Evolutionary conservation across 768 basidiomycete species (phyloP).

Genomic region (Lactarius deliciosus): DNA sequence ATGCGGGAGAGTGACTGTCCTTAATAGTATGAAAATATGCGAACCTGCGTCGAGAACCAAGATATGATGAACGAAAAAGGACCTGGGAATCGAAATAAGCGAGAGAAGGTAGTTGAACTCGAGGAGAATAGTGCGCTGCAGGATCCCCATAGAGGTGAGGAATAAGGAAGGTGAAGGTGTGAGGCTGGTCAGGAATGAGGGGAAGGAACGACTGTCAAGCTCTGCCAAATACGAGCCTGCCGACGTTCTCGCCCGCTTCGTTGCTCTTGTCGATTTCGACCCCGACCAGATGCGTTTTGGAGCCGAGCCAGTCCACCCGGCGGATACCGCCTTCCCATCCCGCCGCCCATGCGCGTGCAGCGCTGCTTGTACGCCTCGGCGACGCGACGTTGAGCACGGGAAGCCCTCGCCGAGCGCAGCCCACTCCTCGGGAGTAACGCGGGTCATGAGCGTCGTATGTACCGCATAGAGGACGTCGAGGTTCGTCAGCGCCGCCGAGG

Average conservation of each 20-base stretch:
- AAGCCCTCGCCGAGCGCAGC: conserved; percentile 55
- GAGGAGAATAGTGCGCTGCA: conserved; percentile 14
- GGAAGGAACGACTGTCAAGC: conserved; percentile 33
- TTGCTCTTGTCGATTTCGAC: conserved; percentile 55
- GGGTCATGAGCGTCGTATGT: conserved; percentile 52
- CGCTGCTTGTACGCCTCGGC: conserved; percentile 62
- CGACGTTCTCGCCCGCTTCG: conserved; percentile 39
- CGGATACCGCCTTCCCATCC: conserved; percentile 71
- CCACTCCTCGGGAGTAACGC: conserved; percentile 69
- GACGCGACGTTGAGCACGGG: conserved; percentile 56
- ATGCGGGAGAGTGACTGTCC: conserved; percentile 10
- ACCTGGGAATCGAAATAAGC: background rate
- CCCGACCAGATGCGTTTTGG: conserved; percentile 58
- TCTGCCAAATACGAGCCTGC: conserved; percentile 51
- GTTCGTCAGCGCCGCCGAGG: conserved; percentile 47
- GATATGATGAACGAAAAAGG: background rate
- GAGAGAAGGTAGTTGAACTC: background rate
- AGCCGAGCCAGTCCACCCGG: conserved; percentile 63
- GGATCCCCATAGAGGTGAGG: background rate
- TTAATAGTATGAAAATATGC: conserved; percentile 18
- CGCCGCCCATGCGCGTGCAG: conserved; percentile 58
- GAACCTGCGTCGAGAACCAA: conserved; percentile 12
- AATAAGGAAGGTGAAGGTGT: background rate
- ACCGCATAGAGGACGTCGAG: conserved; percentile 62
- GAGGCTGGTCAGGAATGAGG: background rate